Percentiles rank a stretch among this genome's conserved stretches.
Evolutionary conservation across 768 basidiomycete genomes (phyloP).

Genomic region (Rhodotorula toruloides): DNA sequence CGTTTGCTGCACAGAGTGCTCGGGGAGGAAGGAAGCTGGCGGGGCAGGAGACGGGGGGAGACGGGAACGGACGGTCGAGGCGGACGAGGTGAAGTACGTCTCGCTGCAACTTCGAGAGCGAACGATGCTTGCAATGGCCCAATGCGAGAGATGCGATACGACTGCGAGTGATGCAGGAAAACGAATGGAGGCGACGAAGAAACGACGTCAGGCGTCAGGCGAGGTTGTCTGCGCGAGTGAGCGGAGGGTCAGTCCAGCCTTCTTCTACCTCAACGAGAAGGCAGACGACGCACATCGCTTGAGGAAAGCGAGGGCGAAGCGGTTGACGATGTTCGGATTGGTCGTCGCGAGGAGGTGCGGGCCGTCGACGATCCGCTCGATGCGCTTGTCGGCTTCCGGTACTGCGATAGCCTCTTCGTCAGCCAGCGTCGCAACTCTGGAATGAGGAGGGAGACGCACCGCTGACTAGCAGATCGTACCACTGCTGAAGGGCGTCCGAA

Average conservation of each 20-base stretch:
- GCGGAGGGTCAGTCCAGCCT: neutral
- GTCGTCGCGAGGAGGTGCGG: slow-evolving; percentile 13
- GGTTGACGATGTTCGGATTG: slow-evolving; percentile 18
- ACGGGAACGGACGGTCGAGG: too few relatives aligned
- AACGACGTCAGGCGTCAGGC: neutral
- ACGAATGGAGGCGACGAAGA: too few relatives aligned
- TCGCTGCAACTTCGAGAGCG: too few relatives aligned
- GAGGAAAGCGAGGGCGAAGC: slow-evolving; percentile 16
- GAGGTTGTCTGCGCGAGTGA: neutral
- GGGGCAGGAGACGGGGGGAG: too few relatives aligned
- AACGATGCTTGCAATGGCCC: too few relatives aligned
- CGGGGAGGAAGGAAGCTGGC: too few relatives aligned
- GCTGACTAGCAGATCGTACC: slow-evolving; percentile 9
- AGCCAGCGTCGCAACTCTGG: rapidly evolving
- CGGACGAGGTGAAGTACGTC: too few relatives aligned
- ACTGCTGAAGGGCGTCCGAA: slow-evolving; percentile 12
- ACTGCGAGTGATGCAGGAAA: too few relatives aligned
- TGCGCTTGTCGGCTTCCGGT: neutral
- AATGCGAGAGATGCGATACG: too few relatives aligned
- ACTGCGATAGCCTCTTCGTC: neutral
- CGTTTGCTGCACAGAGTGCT: too few relatives aligned
- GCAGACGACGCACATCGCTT: slow-evolving; percentile 2
- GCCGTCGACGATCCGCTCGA: slow-evolving; percentile 18
- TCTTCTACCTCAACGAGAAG: neutral
- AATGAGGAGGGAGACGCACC: neutral